Evolutionary conservation across 768 basidiomycete species (phyloP).

Genomic region (Glaciozyma martinii): DNA sequence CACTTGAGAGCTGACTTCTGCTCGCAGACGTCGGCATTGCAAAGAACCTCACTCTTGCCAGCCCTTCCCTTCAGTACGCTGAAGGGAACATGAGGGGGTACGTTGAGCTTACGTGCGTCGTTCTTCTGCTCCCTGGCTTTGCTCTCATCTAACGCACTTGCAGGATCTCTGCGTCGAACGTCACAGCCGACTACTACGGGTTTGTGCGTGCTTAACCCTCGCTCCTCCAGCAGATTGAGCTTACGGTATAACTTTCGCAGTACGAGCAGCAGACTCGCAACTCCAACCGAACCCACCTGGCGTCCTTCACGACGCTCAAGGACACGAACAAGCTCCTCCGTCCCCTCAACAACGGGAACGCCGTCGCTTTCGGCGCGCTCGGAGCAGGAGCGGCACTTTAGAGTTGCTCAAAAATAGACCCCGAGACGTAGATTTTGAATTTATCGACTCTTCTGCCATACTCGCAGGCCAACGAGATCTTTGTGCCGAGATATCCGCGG

Average conservation of each 20-base stretch:
- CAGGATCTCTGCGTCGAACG: conserved; percentile 43
- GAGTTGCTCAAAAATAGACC: no score
- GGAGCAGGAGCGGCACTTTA: not conserved
- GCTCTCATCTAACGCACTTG: not conserved
- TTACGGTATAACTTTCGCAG: not conserved
- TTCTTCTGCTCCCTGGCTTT: not conserved
- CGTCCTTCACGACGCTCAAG: not conserved
- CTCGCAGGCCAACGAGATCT: no score
- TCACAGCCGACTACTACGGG: conserved; percentile 52
- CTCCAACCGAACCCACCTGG: conserved; percentile 4
- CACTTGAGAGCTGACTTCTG: no score
- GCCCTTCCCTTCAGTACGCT: conserved; percentile 53
- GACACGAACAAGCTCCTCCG: conserved; percentile 3
- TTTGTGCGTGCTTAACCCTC: conserved; percentile 43
- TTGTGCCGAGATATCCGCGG: no score
- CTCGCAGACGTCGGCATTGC: conserved; percentile 38
- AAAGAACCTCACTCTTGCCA: conserved; percentile 40
- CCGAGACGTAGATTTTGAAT: no score
- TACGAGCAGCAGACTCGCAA: conserved; percentile 2
- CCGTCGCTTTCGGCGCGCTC: not conserved
- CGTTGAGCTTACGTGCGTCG: conserved; percentile 45
- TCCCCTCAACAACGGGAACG: not conserved
- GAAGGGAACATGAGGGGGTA: conserved; percentile 55
- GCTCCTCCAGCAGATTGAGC: not conserved
- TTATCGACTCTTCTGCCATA: no score